phyloP scores from a whole-genome alignment of 2,329 filamentous ascomycete species.

The Pseudogymnoascus sp. region DNA sequence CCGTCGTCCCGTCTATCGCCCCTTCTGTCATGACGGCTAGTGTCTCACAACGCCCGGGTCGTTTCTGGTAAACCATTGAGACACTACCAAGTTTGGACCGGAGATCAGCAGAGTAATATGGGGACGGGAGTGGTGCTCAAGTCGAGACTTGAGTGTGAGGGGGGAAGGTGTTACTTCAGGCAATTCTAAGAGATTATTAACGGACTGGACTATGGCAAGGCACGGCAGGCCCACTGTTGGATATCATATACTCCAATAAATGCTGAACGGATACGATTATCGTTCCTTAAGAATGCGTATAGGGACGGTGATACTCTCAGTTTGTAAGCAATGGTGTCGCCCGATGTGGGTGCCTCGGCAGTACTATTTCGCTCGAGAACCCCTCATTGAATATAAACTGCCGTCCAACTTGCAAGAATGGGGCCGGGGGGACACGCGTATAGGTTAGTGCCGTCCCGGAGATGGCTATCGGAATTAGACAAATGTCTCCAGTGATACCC shows the following conservation, averaged over 20 bases:
- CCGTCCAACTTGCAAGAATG: background rate
- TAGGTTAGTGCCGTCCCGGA: background rate
- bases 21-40: background rate
- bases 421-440: background rate
- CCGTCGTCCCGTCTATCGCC: background rate
- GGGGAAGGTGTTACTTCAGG: background rate
- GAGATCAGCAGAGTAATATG: background rate
- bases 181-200: background rate
- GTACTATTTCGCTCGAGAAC: background rate
- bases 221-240: background rate
- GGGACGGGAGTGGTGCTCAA: background rate
- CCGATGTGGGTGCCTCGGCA: constrained; percentile 1
- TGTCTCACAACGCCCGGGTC: background rate
- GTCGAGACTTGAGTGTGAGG: background rate
- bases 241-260: background rate
- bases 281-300: background rate
- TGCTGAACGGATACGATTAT: background rate
- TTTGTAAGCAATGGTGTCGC: background rate
- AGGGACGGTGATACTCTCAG: background rate
- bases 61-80: background rate
- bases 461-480: background rate
- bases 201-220: background rate
- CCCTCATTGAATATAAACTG: background rate
- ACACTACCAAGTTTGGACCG: background rate
- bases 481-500: background rate